These are phyloP conservation scores for Iberis amara DNA, from an alignment of 441 rosid genomes.

Conservation along the genomic window DNA sequence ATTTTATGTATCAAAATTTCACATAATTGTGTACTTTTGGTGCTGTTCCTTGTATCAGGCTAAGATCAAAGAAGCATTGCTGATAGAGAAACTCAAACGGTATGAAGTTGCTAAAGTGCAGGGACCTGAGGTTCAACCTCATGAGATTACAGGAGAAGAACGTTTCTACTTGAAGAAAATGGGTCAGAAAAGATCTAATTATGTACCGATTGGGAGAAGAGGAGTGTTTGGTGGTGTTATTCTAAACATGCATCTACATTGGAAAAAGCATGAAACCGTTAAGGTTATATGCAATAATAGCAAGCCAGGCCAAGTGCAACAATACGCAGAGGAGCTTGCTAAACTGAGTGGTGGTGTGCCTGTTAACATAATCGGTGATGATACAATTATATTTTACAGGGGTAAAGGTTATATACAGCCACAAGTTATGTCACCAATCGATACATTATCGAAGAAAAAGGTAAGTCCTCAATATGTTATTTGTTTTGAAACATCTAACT, in stretches of 20 bases:
- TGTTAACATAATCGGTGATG: conserved; percentile 61
- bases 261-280: conserved; percentile 90
- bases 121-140: conserved; percentile 77
- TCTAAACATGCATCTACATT: conserved; percentile 88
- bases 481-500: no score
- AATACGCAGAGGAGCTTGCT: conserved; percentile 66
- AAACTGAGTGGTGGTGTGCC: conserved; percentile 89
- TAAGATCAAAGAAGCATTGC: conserved; percentile 70
- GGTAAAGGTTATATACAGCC: conserved; percentile 93
- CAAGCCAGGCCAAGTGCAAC: conserved; percentile 74
- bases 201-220: conserved; percentile 69
- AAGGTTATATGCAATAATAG: conserved; percentile 79
- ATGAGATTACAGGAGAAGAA: conserved; percentile 77
- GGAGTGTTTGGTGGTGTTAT: conserved; percentile 87
- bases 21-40: background rate
- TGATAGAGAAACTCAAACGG: conserved; percentile 69
- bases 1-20: background rate
- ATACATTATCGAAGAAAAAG: conserved; percentile 81
- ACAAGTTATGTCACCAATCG: conserved; percentile 81
- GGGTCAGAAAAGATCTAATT: conserved; percentile 85
- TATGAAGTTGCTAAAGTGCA: conserved; percentile 77
- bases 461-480: conserved; percentile 27
- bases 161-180: conserved; percentile 77
- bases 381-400: conserved; percentile 72
- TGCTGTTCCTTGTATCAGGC: conserved; percentile 43